Evolutionary conservation across 495 filamentous ascomycete genomes (phyloP).

Genomic region (Lepidopterella palustris): DNA sequence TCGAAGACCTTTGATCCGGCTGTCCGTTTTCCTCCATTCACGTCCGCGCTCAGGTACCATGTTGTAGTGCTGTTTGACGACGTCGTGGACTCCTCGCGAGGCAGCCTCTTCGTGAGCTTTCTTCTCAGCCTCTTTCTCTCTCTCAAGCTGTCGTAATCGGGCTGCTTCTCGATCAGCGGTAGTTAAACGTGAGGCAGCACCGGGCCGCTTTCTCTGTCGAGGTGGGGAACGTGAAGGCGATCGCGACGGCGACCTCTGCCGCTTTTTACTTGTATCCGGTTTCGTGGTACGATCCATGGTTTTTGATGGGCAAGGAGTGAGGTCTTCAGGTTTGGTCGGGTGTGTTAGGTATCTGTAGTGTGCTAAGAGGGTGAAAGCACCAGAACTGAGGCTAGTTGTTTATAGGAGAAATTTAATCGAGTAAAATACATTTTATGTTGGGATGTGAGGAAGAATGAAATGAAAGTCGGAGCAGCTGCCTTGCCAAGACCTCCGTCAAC

Average conservation of each 20-base stretch:
- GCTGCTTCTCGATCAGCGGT: constrained; percentile 58
- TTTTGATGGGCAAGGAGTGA: not conserved
- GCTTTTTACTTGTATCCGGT: constrained; percentile 9
- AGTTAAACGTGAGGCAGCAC: constrained; percentile 69
- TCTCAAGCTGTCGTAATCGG: constrained; percentile 56
- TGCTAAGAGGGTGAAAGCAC: too few species aligned
- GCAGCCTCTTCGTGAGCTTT: constrained; percentile 33
- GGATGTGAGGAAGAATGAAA: too few species aligned
- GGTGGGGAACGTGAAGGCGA: constrained; percentile 41
- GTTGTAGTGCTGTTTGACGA: constrained; percentile 91
- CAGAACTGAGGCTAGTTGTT: too few species aligned
- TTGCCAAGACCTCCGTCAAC: too few species aligned
- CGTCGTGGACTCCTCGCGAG: constrained; percentile 60
- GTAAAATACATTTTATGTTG: too few species aligned
- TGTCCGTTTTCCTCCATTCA: constrained; percentile 90
- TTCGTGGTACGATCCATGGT: not conserved
- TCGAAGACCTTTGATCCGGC: constrained; percentile 85
- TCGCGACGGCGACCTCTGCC: constrained; percentile 22
- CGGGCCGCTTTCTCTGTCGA: constrained; percentile 79
- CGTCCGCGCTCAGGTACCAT: constrained; percentile 86
- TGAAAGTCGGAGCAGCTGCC: too few species aligned
- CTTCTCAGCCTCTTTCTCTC: constrained; percentile 42
- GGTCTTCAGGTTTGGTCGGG: not conserved
- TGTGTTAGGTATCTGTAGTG: too few species aligned
- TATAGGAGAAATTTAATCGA: too few species aligned